These are phyloP conservation scores for Rhynchospora breviuscula DNA, from an alignment of 176 grass and related monocot species.

Conservation along the genomic window DNA sequence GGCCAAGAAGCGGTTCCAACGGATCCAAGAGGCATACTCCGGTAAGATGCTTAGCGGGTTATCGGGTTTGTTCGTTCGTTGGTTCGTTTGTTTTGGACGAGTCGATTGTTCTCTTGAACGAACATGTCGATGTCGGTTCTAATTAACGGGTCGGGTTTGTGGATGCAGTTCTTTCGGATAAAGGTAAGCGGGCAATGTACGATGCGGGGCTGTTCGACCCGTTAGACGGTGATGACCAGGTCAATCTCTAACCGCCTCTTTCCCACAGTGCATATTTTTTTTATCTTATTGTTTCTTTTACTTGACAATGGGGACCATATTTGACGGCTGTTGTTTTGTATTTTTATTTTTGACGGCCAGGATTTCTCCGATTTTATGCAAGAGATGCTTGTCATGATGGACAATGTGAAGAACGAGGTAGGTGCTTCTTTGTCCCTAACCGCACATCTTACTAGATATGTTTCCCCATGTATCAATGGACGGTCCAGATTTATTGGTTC, in stretches of 20 bases:
- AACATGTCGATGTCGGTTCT: slow-evolving; percentile 19
- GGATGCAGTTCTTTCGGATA: slow-evolving; percentile 78
- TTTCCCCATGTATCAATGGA: neutral
- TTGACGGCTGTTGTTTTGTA: slow-evolving; percentile 20
- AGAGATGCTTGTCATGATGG: slow-evolving; percentile 98
- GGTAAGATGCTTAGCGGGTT: slow-evolving; percentile 45
- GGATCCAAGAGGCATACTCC: slow-evolving; percentile 97
- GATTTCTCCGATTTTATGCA: slow-evolving; percentile 97
- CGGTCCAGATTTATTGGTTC: neutral
- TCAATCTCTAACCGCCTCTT: neutral
- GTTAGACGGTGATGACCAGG: slow-evolving; percentile 80
- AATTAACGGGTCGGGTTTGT: slow-evolving; percentile 11
- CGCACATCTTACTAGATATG: neutral
- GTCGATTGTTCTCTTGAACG: neutral
- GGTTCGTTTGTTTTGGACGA: too few relatives aligned
- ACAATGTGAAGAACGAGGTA: slow-evolving; percentile 93
- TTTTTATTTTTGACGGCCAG: slow-evolving; percentile 40
- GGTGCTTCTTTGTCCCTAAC: slow-evolving; percentile 1
- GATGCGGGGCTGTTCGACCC: slow-evolving; percentile 85
- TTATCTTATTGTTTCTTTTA: neutral
- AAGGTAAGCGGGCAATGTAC: slow-evolving; percentile 87
- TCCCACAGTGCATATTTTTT: neutral
- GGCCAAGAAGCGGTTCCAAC: slow-evolving; percentile 90
- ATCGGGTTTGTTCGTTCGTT: neutral
- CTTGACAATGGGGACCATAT: neutral